Percentiles rank a stretch among this genome's conserved stretches.
Conservation (phyloP, 1,284 basidiomycete genomes). For the Irpex lacteus region DNA sequence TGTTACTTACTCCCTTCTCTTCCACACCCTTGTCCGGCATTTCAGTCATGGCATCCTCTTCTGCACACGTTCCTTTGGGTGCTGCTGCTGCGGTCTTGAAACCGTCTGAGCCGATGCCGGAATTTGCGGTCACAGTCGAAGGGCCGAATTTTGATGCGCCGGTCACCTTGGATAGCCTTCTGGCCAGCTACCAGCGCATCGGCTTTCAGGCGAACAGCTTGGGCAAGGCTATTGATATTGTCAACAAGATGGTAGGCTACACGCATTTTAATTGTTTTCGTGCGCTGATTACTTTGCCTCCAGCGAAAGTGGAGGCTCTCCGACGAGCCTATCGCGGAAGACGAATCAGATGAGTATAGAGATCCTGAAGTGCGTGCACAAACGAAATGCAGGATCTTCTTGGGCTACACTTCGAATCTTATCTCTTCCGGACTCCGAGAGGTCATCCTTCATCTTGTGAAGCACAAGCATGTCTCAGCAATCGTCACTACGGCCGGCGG, state of each 20-base stretch:
- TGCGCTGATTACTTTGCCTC: constrained; percentile 11
- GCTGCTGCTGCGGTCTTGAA: constrained; percentile 75
- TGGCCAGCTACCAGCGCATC: constrained; percentile 83
- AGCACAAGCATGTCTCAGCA: constrained; percentile 87
- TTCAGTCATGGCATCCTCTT: constrained; percentile 17
- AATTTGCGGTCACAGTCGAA: constrained; percentile 69
- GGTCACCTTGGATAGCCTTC: constrained; percentile 68
- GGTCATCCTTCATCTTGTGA: constrained; percentile 90
- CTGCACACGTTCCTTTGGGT: constrained; percentile 40
- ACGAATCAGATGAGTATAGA: constrained; percentile 66
- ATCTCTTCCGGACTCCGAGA: constrained; percentile 98
- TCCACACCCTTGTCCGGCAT: not conserved
- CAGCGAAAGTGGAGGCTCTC: constrained; percentile 83
- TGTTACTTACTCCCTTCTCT: constrained; percentile 2
- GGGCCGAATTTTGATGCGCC: constrained; percentile 86
- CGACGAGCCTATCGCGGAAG: constrained; percentile 68
- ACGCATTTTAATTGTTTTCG: not conserved
- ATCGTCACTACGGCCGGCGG: constrained; percentile 98
- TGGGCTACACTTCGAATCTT: constrained; percentile 98
- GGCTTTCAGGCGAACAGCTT: constrained; percentile 96
- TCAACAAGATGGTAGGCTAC: constrained; percentile 78
- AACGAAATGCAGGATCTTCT: constrained; percentile 85
- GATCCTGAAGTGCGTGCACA: constrained; percentile 59
- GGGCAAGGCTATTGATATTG: constrained; percentile 85
- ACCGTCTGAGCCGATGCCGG: constrained; percentile 77